phyloP scores from a whole-genome alignment of 345 rosid species.

The Turritis glabra region DNA sequence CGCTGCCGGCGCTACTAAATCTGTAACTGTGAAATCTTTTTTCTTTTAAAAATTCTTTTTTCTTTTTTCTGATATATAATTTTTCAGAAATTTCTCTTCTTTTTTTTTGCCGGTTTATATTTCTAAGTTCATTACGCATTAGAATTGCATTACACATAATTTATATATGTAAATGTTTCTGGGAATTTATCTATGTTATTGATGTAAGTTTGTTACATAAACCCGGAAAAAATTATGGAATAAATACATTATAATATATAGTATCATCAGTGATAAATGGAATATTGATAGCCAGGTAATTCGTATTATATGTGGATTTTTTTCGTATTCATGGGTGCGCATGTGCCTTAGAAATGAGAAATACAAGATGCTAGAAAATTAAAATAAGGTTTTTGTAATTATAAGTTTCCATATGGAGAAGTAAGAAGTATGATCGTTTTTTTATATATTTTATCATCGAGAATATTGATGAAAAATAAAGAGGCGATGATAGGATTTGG shows the following conservation, averaged over 20 bases:
- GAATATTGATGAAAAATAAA: neutral
- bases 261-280: neutral
- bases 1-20: slow-evolving; percentile 68
- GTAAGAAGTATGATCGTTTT: neutral
- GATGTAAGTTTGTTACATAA: slow-evolving; percentile 29
- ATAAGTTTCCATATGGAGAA: neutral
- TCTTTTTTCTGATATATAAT: slow-evolving; percentile 1
- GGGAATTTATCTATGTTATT: slow-evolving; percentile 7
- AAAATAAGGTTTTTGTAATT: neutral
- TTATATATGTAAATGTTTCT: slow-evolving; percentile 21
- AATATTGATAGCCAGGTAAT: slow-evolving; percentile 11
- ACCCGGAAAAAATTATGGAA: slow-evolving; percentile 3
- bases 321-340: slow-evolving; percentile 4
- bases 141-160: slow-evolving; percentile 1
- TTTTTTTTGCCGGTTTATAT: neutral
- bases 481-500: slow-evolving; percentile 20
- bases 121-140: neutral
- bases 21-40: neutral
- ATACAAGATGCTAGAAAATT: neutral
- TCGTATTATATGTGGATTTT: neutral
- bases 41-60: neutral
- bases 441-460: neutral
- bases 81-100: neutral
- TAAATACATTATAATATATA: neutral
- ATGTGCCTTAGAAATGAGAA: neutral